phyloP scores from a whole-genome alignment of 148 eudicot genomes.

The Talinum fruticosum region DNA sequence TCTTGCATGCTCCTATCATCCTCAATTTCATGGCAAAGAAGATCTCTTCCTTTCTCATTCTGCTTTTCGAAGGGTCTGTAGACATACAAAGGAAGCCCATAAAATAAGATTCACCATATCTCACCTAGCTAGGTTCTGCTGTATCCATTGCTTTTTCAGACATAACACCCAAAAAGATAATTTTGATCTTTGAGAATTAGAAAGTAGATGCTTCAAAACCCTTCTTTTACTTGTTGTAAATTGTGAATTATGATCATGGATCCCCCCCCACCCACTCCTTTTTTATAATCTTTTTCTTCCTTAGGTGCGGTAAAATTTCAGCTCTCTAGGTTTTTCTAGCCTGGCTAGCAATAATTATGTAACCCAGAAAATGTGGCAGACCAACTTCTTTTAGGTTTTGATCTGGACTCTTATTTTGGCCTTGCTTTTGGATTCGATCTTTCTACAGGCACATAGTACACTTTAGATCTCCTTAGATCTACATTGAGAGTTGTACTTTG shows the following conservation, averaged over 20 bases:
- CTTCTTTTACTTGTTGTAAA: neutral
- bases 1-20: neutral
- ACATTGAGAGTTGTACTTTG: no score
- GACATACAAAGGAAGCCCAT: neutral
- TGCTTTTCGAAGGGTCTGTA: neutral
- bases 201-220: neutral
- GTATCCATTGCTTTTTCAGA: neutral
- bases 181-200: neutral
- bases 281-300: no score
- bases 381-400: neutral
- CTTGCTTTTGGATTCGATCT: no score
- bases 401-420: no score
- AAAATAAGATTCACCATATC: no score
- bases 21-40: neutral
- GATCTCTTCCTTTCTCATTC: neutral
- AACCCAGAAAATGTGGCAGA: neutral
- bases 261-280: neutral
- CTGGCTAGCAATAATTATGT: neutral
- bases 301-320: no score
- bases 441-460: no score
- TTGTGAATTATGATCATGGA: neutral
- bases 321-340: neutral
- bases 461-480: no score
- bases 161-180: neutral
- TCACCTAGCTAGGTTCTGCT: neutral